A percentile compares a stretch with the other conserved stretches of the same genome.
phyloP scores from a whole-genome alignment of 331 rosid species.

The Saraca asoca region DNA sequence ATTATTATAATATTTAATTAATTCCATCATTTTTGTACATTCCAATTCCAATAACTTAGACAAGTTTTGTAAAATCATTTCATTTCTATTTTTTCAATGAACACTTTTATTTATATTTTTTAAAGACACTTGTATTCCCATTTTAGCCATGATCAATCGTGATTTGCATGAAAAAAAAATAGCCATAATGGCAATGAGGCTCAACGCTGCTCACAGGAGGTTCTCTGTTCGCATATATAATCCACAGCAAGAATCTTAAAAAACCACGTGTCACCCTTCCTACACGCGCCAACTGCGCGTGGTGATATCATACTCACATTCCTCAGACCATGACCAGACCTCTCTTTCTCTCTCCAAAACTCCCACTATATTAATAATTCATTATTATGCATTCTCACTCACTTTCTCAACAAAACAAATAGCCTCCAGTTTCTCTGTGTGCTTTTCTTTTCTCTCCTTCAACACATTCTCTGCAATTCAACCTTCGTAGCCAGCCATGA shows the following conservation, averaged over 20 bases:
- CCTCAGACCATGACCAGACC: slow-evolving; percentile 23
- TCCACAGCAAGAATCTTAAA: slow-evolving; percentile 55
- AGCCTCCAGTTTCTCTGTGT: neutral
- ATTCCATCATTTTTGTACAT: too few relatives aligned
- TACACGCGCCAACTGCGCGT: slow-evolving; percentile 47
- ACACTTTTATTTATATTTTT: too few relatives aligned
- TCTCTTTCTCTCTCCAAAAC: slow-evolving; percentile 1
- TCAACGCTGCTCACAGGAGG: too few relatives aligned
- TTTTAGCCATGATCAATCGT: too few relatives aligned
- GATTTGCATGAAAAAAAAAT: too few relatives aligned
- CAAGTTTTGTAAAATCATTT: too few relatives aligned
- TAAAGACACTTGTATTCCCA: too few relatives aligned
- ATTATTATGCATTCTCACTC: neutral
- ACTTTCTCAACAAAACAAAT: neutral
- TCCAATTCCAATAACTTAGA: too few relatives aligned
- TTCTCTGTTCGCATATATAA: too few relatives aligned
- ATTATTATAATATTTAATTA: too few relatives aligned
- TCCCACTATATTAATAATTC: slow-evolving; percentile 23
- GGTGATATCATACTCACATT: neutral
- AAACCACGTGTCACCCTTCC: slow-evolving; percentile 38
- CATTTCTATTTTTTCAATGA: too few relatives aligned
- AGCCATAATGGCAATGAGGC: too few relatives aligned
- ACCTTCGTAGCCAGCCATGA: slow-evolving; percentile 58
- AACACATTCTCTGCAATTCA: slow-evolving; percentile 46
- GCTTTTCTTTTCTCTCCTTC: slow-evolving; percentile 17